Evolutionary conservation across 1,139 yeast species (phyloP).

Genomic region (Taphrina wiesneri): DNA sequence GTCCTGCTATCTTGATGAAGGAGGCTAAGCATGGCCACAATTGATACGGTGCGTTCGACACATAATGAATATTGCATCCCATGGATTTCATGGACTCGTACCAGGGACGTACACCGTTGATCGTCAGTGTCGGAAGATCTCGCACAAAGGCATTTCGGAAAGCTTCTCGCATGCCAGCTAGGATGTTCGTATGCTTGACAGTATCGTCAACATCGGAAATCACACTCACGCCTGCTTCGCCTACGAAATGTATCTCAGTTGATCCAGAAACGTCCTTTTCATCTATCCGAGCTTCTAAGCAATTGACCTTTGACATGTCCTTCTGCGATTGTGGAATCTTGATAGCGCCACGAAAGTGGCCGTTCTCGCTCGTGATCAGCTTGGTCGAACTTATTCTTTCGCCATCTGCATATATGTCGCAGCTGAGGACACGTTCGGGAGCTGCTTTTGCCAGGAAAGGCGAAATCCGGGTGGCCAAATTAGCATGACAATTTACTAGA

Average conservation of each 20-base stretch:
- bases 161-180: conserved; percentile 80
- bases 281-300: conserved; percentile 33
- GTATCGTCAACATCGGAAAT: conserved; percentile 97
- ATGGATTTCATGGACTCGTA: conserved; percentile 50
- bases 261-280: conserved; percentile 38
- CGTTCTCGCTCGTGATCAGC: conserved; percentile 38
- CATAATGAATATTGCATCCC: conserved; percentile 75
- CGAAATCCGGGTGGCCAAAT: conserved; percentile 36
- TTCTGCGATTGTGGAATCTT: conserved; percentile 2
- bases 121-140: conserved; percentile 63
- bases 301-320: conserved; percentile 34
- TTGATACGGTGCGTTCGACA: conserved; percentile 95
- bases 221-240: conserved; percentile 59
- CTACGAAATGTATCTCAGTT: conserved; percentile 38
- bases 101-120: conserved; percentile 76
- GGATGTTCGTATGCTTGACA: conserved; percentile 81
- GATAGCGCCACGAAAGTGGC: conserved; percentile 36
- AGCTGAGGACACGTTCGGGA: conserved; percentile 34
- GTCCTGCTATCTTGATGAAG: conserved; percentile 56
- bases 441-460: conserved; percentile 40
- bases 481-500: conserved; percentile 18
- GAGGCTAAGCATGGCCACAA: conserved; percentile 64
- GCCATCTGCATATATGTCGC: conserved; percentile 37
- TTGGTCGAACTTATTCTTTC: conserved; percentile 34
- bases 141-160: conserved; percentile 73